phyloP scores from a whole-genome alignment of 2,329 filamentous ascomycete genomes.

The Byssothecium circinans region DNA sequence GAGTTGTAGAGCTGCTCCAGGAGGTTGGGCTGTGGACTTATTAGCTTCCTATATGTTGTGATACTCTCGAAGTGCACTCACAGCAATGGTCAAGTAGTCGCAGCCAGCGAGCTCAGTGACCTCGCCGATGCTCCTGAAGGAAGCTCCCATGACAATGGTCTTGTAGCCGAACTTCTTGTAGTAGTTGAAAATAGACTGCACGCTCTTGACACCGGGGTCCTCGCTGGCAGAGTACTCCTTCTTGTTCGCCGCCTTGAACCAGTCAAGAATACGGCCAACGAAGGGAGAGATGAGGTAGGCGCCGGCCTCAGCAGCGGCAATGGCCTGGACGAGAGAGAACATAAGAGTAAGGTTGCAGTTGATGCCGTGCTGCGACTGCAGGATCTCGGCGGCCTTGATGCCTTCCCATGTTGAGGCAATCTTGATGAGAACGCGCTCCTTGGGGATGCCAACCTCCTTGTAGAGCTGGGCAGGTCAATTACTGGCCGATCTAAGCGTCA shows the following conservation, averaged over 20 bases:
- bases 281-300: conserved; percentile 99
- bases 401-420: conserved; percentile 99
- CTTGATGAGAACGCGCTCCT: conserved; percentile 98
- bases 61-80: conserved; percentile 51
- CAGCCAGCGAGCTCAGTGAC: conserved; percentile 98
- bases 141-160: conserved; percentile 99
- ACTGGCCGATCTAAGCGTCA: not conserved
- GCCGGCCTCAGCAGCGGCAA: conserved; percentile 90
- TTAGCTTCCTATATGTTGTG: conserved; percentile 13
- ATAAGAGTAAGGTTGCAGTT: conserved; percentile 99
- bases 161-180: conserved; percentile 99
- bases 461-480: conserved; percentile 69
- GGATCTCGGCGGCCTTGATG: conserved; percentile 96
- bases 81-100: conserved; percentile 97
- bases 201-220: conserved; percentile 94
- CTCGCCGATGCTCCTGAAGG: conserved; percentile 94
- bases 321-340: conserved; percentile 94
- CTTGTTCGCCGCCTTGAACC: conserved; percentile 96
- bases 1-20: conserved; percentile 94
- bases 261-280: conserved; percentile 98
- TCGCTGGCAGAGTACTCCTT: conserved; percentile 88
- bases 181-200: conserved; percentile 97
- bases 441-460: conserved; percentile 85
- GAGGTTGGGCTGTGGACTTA: conserved; percentile 69
- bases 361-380: conserved; percentile 92